A percentile compares a stretch with the other conserved stretches of the same genome.
Conservation (phyloP, 768 basidiomycete genomes). For the Russula earlei region DNA sequence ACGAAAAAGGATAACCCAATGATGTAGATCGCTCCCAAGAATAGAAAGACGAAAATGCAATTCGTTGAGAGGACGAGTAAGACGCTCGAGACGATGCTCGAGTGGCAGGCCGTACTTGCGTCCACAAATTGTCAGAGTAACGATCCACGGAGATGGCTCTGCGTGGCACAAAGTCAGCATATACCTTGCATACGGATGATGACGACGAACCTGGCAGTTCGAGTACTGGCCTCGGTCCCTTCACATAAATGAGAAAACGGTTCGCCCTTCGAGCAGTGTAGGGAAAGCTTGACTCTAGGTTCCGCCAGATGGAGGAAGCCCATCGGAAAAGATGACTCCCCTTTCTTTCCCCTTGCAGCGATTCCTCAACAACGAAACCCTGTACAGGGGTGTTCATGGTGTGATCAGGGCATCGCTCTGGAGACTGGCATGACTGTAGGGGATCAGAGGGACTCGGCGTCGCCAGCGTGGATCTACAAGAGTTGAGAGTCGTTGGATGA, state of each 20-base stretch:
- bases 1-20: conserved; percentile 64
- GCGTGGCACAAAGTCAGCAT: background rate
- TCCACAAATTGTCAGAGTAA: conserved; percentile 28
- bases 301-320: background rate
- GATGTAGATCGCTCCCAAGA: conserved; percentile 55
- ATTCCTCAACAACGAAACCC: background rate
- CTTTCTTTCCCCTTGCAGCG: background rate
- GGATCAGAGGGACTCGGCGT: background rate
- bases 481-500: background rate
- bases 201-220: conserved; percentile 38
- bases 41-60: conserved; percentile 41
- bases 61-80: conserved; percentile 43
- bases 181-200: background rate
- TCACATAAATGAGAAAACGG: conserved; percentile 31
- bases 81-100: conserved; percentile 43
- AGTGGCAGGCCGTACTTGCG: conserved; percentile 26
- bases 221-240: conserved; percentile 52
- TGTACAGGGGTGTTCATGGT: background rate
- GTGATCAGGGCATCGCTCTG: background rate
- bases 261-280: background rate
- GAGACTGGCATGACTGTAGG: background rate
- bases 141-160: conserved; percentile 52
- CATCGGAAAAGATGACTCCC: no score
- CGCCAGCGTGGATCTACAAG: background rate
- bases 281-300: conserved; percentile 13